phyloP scores from a whole-genome alignment of 2,329 filamentous ascomycete genomes.

The Ambrosiella cleistominuta region DNA sequence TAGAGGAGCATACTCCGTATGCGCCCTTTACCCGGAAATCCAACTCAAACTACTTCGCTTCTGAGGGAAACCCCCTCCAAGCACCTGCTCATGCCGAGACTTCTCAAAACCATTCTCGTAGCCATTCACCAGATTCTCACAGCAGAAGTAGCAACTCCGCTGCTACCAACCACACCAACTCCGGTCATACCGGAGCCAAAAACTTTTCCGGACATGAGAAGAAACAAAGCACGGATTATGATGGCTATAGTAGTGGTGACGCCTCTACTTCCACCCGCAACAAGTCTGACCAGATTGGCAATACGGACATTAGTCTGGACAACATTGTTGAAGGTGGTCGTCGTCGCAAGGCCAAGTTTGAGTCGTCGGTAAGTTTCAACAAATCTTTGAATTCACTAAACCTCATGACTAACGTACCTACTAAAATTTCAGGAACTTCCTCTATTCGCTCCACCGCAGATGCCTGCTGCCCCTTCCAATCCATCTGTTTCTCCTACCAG shows the following conservation, averaged over 20 bases:
- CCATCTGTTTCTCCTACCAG: conserved; percentile 90
- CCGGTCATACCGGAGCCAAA: conserved; percentile 33
- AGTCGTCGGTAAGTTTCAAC: conserved; percentile 72
- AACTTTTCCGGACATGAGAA: background rate
- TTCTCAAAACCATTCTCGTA: conserved; percentile 39
- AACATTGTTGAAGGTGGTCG: conserved; percentile 96
- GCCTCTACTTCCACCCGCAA: conserved; percentile 58
- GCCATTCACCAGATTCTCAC: conserved; percentile 50
- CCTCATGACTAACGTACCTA: background rate
- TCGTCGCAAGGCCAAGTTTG: conserved; percentile 84
- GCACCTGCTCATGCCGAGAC: conserved; percentile 34
- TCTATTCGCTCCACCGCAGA: conserved; percentile 83
- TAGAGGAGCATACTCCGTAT: conserved; percentile 31
- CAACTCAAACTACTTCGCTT: conserved; percentile 18
- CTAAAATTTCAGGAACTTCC: conserved; percentile 58
- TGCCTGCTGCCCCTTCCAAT: conserved; percentile 86
- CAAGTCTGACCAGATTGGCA: conserved; percentile 66
- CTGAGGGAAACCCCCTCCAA: conserved; percentile 35
- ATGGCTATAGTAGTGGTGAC: conserved; percentile 80
- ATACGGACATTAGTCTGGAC: conserved; percentile 91
- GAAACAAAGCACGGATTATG: conserved; percentile 37
- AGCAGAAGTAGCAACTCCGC: conserved; percentile 65
- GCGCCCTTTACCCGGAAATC: conserved; percentile 8
- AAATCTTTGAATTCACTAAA: conserved; percentile 1
- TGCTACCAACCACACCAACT: conserved; percentile 27